Evolutionary conservation across 2,329 filamentous ascomycete genomes (phyloP).

Genomic region (Hymenoscyphus fructigenus): DNA sequence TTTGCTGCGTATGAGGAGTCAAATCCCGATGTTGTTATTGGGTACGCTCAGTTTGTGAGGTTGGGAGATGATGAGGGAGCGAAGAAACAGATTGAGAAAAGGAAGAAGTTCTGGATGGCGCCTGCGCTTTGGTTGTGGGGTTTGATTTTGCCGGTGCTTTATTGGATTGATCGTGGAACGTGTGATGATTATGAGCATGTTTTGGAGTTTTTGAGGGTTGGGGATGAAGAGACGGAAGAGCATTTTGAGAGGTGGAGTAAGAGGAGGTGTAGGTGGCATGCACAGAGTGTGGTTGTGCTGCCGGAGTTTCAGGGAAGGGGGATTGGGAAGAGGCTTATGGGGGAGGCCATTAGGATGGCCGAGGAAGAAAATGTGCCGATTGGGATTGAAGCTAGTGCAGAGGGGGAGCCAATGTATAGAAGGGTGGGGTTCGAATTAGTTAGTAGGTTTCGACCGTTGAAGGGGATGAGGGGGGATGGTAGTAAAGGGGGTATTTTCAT

Average conservation of each 20-base stretch:
- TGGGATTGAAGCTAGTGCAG: conserved; percentile 27
- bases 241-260: conserved; percentile 24
- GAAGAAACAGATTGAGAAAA: conserved; percentile 13
- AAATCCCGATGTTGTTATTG: conserved; percentile 18
- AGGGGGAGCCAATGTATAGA: conserved; percentile 29
- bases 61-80: conserved; percentile 28
- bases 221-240: conserved; percentile 11
- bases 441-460: conserved; percentile 14
- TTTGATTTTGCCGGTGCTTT: conserved; percentile 8
- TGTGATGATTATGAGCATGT: conserved; percentile 11
- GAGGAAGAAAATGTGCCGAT: conserved; percentile 27
- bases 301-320: conserved; percentile 27
- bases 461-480: neutral
- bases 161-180: conserved; percentile 16
- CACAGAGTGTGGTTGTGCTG: conserved; percentile 26
- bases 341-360: conserved; percentile 26
- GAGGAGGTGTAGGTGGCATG: conserved; percentile 31
- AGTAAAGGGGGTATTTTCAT: conserved; percentile 5
- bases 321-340: conserved; percentile 32
- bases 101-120: conserved; percentile 11
- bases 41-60: conserved; percentile 24
- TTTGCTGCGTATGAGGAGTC: conserved; percentile 23
- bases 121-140: conserved; percentile 7
- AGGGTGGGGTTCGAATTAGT: conserved; percentile 29
- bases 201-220: conserved; percentile 12